Evolutionary conservation across 192 early-diverging fungal genomes (phyloP).

Genomic region (Coemansia sp.): DNA sequence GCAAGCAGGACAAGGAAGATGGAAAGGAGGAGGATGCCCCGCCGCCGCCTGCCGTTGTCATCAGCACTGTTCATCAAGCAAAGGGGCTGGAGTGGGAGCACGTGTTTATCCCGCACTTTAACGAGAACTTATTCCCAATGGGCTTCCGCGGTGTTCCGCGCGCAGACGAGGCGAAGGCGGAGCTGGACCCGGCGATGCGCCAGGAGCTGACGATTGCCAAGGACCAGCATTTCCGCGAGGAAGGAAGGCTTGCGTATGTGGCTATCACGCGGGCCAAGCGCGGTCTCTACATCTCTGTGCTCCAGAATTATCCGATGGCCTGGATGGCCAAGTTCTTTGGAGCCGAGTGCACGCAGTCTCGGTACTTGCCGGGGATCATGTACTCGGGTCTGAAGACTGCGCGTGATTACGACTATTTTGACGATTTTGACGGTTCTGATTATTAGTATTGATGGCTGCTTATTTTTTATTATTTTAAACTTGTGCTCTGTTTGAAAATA

Average conservation of each 20-base stretch:
- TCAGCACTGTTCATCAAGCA: conserved; percentile 51
- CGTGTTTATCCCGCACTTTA: conserved; percentile 51
- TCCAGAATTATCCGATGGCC: conserved; percentile 16
- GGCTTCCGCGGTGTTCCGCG: conserved; percentile 18
- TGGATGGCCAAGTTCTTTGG: conserved; percentile 43
- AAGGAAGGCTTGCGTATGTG: conserved; percentile 48
- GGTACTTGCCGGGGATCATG: conserved; percentile 42
- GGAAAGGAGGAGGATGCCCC: not conserved
- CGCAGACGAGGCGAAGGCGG: conserved; percentile 12
- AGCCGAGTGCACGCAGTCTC: conserved; percentile 17
- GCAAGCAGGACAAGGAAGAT: not conserved
- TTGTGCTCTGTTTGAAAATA: no score
- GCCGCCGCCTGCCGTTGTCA: conserved; percentile 16
- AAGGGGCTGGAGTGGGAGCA: conserved; percentile 53
- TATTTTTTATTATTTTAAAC: no score
- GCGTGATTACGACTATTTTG: not conserved
- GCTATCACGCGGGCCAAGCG: conserved; percentile 44
- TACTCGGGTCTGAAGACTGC: conserved; percentile 5
- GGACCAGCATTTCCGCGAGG: conserved; percentile 42
- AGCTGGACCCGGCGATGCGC: not conserved
- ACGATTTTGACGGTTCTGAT: not conserved
- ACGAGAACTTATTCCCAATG: conserved; percentile 50
- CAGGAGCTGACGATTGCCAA: not conserved
- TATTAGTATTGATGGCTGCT: not conserved
- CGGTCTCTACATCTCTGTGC: conserved; percentile 46